phyloP scores from a whole-genome alignment of 345 rosid species.

The Aquilaria yunnanensis region DNA sequence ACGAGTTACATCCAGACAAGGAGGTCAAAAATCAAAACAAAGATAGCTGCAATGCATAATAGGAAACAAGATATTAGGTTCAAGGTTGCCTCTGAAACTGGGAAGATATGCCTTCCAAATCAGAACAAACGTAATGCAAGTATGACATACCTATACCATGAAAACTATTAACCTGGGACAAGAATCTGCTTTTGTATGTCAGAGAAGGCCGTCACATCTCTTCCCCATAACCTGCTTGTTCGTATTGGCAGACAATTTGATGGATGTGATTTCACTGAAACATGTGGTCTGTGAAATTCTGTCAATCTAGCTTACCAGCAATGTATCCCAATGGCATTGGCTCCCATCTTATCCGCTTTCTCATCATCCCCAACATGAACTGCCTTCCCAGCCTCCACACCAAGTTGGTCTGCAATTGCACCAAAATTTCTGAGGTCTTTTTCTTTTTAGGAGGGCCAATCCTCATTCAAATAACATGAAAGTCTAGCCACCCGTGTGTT shows the following conservation, averaged over 20 bases:
- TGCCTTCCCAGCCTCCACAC: slow-evolving; percentile 43
- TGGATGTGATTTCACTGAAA: not conserved
- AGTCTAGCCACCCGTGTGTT: not conserved
- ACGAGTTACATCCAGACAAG: too few relatives aligned
- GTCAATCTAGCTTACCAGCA: slow-evolving; percentile 48
- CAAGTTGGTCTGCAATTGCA: slow-evolving; percentile 44
- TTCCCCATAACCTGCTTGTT: slow-evolving; percentile 73
- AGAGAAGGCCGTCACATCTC: slow-evolving; percentile 57
- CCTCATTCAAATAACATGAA: not conserved
- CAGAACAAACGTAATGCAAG: not conserved
- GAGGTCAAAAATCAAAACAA: too few relatives aligned
- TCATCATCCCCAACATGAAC: slow-evolving; percentile 81
- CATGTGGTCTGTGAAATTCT: slow-evolving; percentile 6
- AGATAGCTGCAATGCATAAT: too few relatives aligned
- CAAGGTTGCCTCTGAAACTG: not conserved
- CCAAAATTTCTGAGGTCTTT: not conserved
- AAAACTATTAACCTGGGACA: slow-evolving; percentile 18
- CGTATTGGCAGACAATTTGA: slow-evolving; percentile 5
- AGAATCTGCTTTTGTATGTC: slow-evolving; percentile 53
- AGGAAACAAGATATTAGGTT: too few relatives aligned
- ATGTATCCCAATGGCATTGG: slow-evolving; percentile 59
- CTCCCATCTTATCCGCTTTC: slow-evolving; percentile 70
- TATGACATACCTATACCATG: not conserved
- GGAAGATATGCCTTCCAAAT: not conserved
- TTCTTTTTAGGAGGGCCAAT: not conserved